Percentiles rank a stretch among this genome's conserved stretches.
Conservation (phyloP, 83 land plant genomes). For the Picea engelmannii region DNA sequence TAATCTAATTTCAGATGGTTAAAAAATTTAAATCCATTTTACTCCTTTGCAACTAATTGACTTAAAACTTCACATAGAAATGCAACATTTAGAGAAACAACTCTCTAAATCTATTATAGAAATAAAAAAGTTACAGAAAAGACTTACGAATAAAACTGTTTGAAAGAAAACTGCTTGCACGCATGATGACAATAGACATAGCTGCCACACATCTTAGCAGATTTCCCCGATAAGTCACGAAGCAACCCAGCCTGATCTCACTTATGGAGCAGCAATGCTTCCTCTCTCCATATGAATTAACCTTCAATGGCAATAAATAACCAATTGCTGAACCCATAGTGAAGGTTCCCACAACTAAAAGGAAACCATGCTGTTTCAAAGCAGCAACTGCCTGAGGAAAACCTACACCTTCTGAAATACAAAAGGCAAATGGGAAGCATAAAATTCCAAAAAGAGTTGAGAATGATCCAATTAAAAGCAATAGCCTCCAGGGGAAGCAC, state of each 20-base stretch:
- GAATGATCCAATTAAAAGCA: constrained; percentile 1
- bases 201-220: constrained; percentile 29
- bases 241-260: neutral
- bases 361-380: constrained; percentile 6
- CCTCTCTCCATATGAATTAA: neutral
- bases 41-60: neutral
- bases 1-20: neutral
- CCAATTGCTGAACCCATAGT: constrained; percentile 13
- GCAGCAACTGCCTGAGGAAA: constrained; percentile 10
- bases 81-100: neutral
- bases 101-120: neutral
- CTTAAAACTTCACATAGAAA: neutral
- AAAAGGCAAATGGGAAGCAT: constrained; percentile 2
- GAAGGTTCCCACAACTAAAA: constrained; percentile 10
- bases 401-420: neutral
- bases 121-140: neutral
- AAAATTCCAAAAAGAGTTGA: constrained; percentile 11
- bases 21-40: too few species aligned
- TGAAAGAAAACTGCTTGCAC: too few species aligned
- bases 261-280: neutral
- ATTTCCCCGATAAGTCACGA: neutral
- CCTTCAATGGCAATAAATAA: neutral
- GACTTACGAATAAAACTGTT: constrained; percentile 75
- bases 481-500: constrained; percentile 1
- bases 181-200: too few species aligned